Percentiles rank a stretch among this genome's conserved stretches.
phyloP scores from a whole-genome alignment of 768 basidiomycete species.

The Boletus subcaerulescens region DNA sequence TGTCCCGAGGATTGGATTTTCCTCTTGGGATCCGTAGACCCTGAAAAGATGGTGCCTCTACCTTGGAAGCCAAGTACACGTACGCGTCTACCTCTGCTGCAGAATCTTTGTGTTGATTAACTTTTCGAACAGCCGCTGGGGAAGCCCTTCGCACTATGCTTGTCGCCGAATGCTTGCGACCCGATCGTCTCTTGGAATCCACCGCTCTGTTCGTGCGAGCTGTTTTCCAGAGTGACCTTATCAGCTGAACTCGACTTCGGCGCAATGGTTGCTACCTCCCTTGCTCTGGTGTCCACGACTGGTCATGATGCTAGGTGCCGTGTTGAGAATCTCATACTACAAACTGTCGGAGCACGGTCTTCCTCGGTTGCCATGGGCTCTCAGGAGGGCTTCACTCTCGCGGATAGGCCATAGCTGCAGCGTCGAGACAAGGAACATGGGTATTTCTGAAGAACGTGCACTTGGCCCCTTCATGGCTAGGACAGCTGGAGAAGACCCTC shows the following conservation, averaged over 20 bases:
- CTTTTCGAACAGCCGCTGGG: constrained; percentile 50
- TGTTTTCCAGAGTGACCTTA: constrained; percentile 82
- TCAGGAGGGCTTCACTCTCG: constrained; percentile 92
- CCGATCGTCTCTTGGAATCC: constrained; percentile 86
- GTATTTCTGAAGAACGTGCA: constrained; percentile 98
- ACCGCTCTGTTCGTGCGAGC: constrained; percentile 69
- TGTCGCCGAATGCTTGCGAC: constrained; percentile 87
- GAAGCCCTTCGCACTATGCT: constrained; percentile 74
- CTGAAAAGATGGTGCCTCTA: constrained; percentile 68
- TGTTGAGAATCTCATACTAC: constrained; percentile 84
- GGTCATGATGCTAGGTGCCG: constrained; percentile 98
- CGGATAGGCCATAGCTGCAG: constrained; percentile 92
- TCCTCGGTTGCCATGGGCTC: constrained; percentile 97
- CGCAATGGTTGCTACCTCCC: constrained; percentile 76
- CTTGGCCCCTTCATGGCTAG: constrained; percentile 92
- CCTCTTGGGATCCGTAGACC: constrained; percentile 64
- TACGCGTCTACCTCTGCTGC: constrained; percentile 40
- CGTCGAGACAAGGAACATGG: constrained; percentile 92
- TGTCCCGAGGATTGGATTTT: constrained; percentile 65
- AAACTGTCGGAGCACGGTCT: constrained; percentile 72
- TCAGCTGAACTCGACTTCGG: constrained; percentile 75
- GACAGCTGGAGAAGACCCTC: constrained; percentile 92
- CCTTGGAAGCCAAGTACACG: constrained; percentile 79
- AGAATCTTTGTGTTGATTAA: constrained; percentile 9
- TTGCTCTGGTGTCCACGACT: constrained; percentile 88